These are phyloP conservation scores for Solanum pinnatisectum DNA, from an alignment of 257 asterid genomes.

Conservation along the genomic window DNA sequence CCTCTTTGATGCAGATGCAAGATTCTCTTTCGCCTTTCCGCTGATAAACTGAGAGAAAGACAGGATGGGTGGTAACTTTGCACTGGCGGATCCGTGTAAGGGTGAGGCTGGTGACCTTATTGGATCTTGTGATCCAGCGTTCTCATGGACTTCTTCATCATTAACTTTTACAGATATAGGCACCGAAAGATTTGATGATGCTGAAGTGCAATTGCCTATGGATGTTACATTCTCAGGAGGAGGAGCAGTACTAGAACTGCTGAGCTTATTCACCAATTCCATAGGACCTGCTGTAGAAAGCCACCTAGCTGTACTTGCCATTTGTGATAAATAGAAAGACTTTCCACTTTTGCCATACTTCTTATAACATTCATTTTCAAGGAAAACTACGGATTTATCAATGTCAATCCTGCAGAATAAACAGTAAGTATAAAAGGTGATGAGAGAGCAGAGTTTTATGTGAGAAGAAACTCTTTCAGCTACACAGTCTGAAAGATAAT, in stretches of 20 bases:
- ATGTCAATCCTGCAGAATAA: slow-evolving; percentile 40
- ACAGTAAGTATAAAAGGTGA: background rate
- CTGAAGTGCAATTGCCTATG: slow-evolving; percentile 16
- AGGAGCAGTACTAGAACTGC: slow-evolving; percentile 5
- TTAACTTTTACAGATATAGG: slow-evolving; percentile 1
- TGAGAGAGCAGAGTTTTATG: background rate
- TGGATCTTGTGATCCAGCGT: slow-evolving; percentile 10
- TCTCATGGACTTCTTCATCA: slow-evolving; percentile 14
- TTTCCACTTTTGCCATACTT: slow-evolving; percentile 69
- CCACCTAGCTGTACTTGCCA: slow-evolving; percentile 78
- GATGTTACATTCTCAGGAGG: slow-evolving; percentile 11
- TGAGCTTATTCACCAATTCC: slow-evolving; percentile 42
- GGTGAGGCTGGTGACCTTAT: background rate
- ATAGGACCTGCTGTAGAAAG: slow-evolving; percentile 49
- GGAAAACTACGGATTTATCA: slow-evolving; percentile 33
- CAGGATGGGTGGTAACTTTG: slow-evolving; percentile 43
- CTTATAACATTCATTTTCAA: slow-evolving; percentile 63
- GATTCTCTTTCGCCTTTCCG: slow-evolving; percentile 28
- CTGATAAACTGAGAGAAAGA: slow-evolving; percentile 74
- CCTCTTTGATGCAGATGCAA: slow-evolving; percentile 27
- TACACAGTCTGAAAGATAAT: background rate
- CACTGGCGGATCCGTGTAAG: slow-evolving; percentile 2
- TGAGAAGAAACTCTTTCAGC: background rate
- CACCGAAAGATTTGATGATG: slow-evolving; percentile 17
- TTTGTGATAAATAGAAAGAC: slow-evolving; percentile 72